A percentile compares a stretch with the other conserved stretches of the same genome.
These are phyloP conservation scores for Chlorella ohadii DNA, from an alignment of 139 green algal genomes.

Conservation along the genomic window DNA sequence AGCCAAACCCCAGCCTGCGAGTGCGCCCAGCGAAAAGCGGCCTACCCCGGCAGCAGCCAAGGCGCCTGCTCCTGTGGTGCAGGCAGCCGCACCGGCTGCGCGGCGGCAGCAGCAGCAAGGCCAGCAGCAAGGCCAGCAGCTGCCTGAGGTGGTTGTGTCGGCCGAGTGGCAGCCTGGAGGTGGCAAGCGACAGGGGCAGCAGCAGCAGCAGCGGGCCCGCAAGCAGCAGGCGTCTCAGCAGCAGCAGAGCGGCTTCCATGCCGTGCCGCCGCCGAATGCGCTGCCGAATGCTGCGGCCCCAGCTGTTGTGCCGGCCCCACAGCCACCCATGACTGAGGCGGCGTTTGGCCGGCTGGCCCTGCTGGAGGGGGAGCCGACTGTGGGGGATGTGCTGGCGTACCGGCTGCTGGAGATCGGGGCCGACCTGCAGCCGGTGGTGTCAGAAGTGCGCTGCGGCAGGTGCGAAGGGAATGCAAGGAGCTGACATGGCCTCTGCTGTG, in stretches of 20 bases:
- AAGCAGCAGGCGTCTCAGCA: background rate
- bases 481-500: too few relatives aligned
- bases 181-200: background rate
- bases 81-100: background rate
- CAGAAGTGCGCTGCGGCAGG: conserved; percentile 31
- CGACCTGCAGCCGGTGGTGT: conserved; percentile 22
- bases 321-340: background rate
- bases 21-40: too few relatives aligned
- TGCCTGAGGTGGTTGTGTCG: conserved; percentile 4
- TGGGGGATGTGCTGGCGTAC: conserved; percentile 43
- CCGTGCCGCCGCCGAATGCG: background rate
- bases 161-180: background rate
- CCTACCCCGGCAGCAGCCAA: too few relatives aligned
- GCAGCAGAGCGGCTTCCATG: background rate
- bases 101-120: background rate
- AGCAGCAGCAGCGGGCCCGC: background rate
- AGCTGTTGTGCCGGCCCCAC: background rate
- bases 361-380: background rate
- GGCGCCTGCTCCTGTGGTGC: too few relatives aligned
- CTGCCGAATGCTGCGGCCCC: background rate
- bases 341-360: conserved; percentile 22
- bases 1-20: background rate
- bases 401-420: conserved; percentile 49
- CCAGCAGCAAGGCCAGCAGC: background rate
- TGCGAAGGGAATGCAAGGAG: too few relatives aligned